Evolutionary conservation across 176 grass and related monocot genomes (phyloP), one percentile per base, ranked within the genome.

Genomic region (Dactylis glomerata): DNA sequence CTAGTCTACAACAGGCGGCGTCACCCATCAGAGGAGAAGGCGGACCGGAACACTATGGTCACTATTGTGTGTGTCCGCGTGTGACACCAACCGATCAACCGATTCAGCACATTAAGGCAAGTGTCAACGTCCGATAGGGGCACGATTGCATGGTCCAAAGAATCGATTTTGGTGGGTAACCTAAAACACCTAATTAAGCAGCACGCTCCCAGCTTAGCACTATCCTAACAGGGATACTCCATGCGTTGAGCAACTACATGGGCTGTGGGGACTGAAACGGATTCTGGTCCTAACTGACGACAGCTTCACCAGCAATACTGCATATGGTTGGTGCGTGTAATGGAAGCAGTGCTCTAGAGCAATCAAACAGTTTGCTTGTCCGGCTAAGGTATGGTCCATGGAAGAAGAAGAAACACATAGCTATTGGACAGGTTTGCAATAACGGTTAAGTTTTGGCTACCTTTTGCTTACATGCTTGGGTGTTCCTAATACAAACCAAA

Each of bases 21-120:
- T 72, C 80, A 82, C 19, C 33, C 14, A 12, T 28, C 8, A 12
- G 46, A 68, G 42, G 28, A 69, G 56, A 89, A 89, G 30, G 16
- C 2, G 82, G 36, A 56, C 1, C 9, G 6, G 47, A 68, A 74
- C 47, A 68, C 68, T 57, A 4, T n/a, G 42, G 49, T 31, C 50
- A 71, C 52, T 68, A 1, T 3, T 64, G 0, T 20, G 8, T 33
- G 10, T 17, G 34, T 7, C 74, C 57, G 63, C 64, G 40, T 36
- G 76, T 45, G 87, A 73, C 67, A 73, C 45, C 57, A 55, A 66
- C 75, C 50, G 70, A 73, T 47, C 42, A 31, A 73, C 42, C 70
- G 69, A 28, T 46, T 28, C 40, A 10, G 0, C 24, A 8, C 13
- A 64, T 64, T 44, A 72, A 44, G 17, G 17, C 65, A 80, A 80